Base-by-base conservation (phyloP, 441 rosid genomes). In the Iberis amara region DNA sequence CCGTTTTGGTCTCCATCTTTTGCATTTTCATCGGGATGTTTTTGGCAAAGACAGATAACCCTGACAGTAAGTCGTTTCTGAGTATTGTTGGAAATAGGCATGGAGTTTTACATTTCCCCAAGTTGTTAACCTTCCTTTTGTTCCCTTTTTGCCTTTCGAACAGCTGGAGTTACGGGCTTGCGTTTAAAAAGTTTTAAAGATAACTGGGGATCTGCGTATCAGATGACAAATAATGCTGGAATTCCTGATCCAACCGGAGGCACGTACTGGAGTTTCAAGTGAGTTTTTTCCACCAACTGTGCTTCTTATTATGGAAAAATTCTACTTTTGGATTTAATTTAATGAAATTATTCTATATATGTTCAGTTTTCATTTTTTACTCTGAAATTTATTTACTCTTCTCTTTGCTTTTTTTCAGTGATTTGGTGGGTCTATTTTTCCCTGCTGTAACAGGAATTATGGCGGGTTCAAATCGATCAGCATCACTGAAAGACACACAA, bases 381-480 rank as follows among this genome's bases (percentile, higher is more conserved):
- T 55, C 51, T 62, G 43, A 43, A 41, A 39, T 38, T 36, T 63
- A 47, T 30, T 45, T 43, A 21, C 58, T 40, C 63, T 27, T 68
- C 48, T 50, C 14, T 27, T 48, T 30, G 52, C 6, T 38, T 31
- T 59, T 51, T 55, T 77, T 18, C 89, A 92, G 99, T 86, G 88
- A 91, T 15, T 68, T 94, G 86, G 96, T 94, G 50, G 97, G 99
- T 64, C 89, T 94, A 57, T 94, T 86, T 73, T 94, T 94, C 68
- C 99, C 99, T 64, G 99, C 99, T 55, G 97, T 92, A 52, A 92
- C 99, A 3, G 99, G 97, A 66, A 89, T 92, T 58, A 94, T 94
- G 99, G 97, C 99, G 11, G 97, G 99, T 44, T 94, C 97, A 56
- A 94, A 94, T 73, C 82, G 99, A 70, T 94, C 97, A 44, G 94